Conservation (phyloP, 768 basidiomycete genomes). For the Pisolithus microcarpus region DNA sequence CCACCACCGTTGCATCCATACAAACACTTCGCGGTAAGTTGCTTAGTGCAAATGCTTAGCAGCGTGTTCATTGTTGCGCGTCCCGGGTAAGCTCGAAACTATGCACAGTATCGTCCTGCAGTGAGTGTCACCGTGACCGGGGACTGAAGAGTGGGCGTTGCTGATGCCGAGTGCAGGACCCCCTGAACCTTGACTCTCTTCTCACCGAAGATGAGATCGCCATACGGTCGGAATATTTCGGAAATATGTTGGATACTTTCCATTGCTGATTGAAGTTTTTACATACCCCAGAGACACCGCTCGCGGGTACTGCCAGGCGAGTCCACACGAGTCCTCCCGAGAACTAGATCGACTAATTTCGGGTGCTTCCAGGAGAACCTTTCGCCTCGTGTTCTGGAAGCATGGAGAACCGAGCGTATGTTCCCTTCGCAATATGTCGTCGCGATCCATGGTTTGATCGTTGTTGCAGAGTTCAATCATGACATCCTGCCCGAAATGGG, state of each 20-base stretch:
- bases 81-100: constrained; percentile 11
- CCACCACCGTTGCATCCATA: constrained; percentile 1
- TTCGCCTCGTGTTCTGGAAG: constrained; percentile 80
- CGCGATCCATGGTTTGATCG: background rate
- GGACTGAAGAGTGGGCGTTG: background rate
- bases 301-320: constrained; percentile 69
- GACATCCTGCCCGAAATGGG: constrained; percentile 87
- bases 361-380: constrained; percentile 59
- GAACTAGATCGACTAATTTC: background rate
- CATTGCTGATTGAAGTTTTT: constrained; percentile 1
- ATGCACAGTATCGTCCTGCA: constrained; percentile 15
- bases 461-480: constrained; percentile 60
- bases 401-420: constrained; percentile 81
- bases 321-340: constrained; percentile 10
- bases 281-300: constrained; percentile 64
- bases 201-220: constrained; percentile 87
- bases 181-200: constrained; percentile 68
- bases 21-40: constrained; percentile 13
- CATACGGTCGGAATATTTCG: constrained; percentile 53
- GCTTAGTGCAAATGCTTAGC: background rate
- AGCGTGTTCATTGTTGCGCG: background rate
- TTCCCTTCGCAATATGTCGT: background rate
- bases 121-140: constrained; percentile 8
- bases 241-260: background rate
- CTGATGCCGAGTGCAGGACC: constrained; percentile 50